Base-by-base conservation (phyloP, 768 basidiomycete species). In the Auricularia heimuer region DNA sequence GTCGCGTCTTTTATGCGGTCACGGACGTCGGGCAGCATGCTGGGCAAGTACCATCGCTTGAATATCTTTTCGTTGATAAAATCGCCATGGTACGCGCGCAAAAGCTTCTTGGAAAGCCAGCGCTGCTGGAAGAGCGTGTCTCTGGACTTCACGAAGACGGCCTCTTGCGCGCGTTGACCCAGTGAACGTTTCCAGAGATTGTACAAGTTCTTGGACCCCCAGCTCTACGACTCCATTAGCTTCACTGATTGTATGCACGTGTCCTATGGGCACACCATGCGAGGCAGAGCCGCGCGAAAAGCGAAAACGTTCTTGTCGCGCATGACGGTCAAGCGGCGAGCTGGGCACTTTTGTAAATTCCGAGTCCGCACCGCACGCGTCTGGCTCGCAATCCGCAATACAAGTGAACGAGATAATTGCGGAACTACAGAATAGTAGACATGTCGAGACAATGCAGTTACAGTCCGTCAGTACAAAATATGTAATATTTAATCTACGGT, bases 61-160 rank as follows among this genome's bases (percentile, higher is more conserved):
- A 98, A 98, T 44, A 88, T 87, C 71, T 88, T 89, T 79, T 96
- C 93, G 63, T 87, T 87, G 67, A 98, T 94, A 73, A 84, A 89
- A 81, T 97, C 95, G 29, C 95, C 94, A 73, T 98, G 97, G 81
- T 98, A 98, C 3, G 86, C 95, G 64, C 95, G 87, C 37, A 93
- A 83, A 65, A 93, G 85, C 3, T 87, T 82, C 76, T 96, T 97
- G 12, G 92, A 85, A 21, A 78, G 79, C 92, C 94, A 98, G 47
- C 94, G 89, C 70, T 96, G 90, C 75, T 96, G 91, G 78, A 91
- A 97, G 44, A 98, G 82, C 0, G 90, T 86, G 54, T 79, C 75
- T 39, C 76, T 70, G 36, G 84, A 82, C 16, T 77, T 73, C 63
- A 78, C 83, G 76, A 93, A 94, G 21, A 78, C 70, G 3, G 88